Conservation (phyloP, 2,329 filamentous ascomycete genomes). For the Clonostachys rhizophaga region DNA sequence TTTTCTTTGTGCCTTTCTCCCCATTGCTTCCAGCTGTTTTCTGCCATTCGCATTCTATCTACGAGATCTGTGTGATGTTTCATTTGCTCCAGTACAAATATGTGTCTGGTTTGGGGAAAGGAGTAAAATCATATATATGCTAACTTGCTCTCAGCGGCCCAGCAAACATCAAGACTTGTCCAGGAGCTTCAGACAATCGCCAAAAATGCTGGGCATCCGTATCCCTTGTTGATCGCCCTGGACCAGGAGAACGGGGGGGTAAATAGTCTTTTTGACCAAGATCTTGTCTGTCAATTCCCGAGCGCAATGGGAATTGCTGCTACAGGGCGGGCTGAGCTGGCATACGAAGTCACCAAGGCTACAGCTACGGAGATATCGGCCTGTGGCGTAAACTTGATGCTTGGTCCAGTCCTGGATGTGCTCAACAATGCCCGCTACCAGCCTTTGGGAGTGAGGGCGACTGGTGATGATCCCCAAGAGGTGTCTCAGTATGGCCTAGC, state of each 20-base stretch:
- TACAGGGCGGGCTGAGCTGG: slow-evolving; percentile 77
- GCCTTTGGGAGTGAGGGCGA: slow-evolving; percentile 82
- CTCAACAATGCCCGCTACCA: slow-evolving; percentile 90
- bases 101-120: no score
- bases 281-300: slow-evolving; percentile 93
- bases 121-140: slow-evolving; percentile 6
- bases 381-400: slow-evolving; percentile 92
- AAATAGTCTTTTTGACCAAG: slow-evolving; percentile 93
- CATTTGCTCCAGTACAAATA: no score
- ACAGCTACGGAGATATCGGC: slow-evolving; percentile 90
- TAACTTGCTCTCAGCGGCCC: slow-evolving; percentile 59
- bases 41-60: no score
- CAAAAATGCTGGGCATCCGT: slow-evolving; percentile 81
- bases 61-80: no score
- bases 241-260: slow-evolving; percentile 98
- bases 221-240: slow-evolving; percentile 83
- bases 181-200: slow-evolving; percentile 92
- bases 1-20: no score
- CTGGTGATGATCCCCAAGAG: slow-evolving; percentile 90
- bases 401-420: slow-evolving; percentile 90
- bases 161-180: slow-evolving; percentile 82
- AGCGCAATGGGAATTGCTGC: slow-evolving; percentile 97
- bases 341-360: slow-evolving; percentile 86
- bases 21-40: no score
- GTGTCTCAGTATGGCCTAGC: slow-evolving; percentile 90